Conservation (phyloP, 192 early-diverging fungal species). For the Chytriomyces sp. region DNA sequence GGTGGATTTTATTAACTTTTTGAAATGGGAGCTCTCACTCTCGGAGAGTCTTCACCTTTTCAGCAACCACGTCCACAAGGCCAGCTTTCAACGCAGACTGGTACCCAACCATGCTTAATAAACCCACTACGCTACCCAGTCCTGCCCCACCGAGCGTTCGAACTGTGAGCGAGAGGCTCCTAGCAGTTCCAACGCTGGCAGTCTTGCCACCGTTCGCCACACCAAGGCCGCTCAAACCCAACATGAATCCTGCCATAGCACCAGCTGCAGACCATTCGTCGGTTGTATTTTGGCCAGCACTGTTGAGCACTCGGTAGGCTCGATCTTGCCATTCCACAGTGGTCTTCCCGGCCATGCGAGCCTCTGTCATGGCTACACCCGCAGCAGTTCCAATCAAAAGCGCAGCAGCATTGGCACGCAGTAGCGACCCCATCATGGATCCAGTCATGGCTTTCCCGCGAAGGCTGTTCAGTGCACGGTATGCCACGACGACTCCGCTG, state of each 20-base stretch:
- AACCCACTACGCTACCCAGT: conserved; percentile 14
- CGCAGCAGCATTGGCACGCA: conserved; percentile 30
- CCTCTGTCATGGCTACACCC: conserved; percentile 11
- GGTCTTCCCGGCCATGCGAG: conserved; percentile 18
- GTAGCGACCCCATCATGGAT: neutral
- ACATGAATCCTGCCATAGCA: conserved; percentile 11
- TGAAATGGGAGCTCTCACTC: neutral
- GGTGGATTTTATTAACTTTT: too few species aligned
- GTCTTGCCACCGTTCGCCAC: too few species aligned
- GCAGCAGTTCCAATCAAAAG: conserved; percentile 16
- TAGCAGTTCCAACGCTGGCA: conserved; percentile 4
- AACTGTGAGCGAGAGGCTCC: neutral
- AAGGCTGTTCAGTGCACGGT: neutral
- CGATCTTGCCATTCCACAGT: conserved; percentile 30
- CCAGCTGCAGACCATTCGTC: conserved; percentile 15
- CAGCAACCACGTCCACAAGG: conserved; percentile 1
- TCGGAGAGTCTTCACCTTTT: neutral
- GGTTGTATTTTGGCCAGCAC: conserved; percentile 12
- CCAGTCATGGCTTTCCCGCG: neutral
- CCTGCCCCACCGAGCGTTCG: conserved; percentile 12
- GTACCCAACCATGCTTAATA: conserved; percentile 5
- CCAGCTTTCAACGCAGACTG: neutral
- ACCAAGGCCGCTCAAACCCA: neutral
- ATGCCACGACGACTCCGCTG: conserved; percentile 2
- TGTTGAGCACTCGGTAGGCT: conserved; percentile 22